Conservation (phyloP, 176 grass and related monocot species). For the Triticum dicoccoides region DNA sequence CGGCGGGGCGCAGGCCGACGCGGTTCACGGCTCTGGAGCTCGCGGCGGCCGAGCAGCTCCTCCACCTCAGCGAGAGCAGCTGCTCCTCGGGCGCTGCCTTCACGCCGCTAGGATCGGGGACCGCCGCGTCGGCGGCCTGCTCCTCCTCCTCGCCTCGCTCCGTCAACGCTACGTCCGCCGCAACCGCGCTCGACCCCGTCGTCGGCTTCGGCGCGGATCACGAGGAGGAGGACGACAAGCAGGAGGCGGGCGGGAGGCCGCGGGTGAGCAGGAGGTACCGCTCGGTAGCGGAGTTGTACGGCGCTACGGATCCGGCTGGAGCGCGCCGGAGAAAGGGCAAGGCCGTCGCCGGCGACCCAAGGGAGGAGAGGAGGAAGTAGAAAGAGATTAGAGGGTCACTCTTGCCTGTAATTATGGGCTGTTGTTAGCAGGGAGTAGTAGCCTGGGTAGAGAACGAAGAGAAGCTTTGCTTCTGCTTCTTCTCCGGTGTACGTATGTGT, state of each 20-base stretch:
- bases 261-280: slow-evolving; percentile 56
- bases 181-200: neutral
- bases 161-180: slow-evolving; percentile 2
- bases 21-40: slow-evolving; percentile 61
- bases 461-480: neutral
- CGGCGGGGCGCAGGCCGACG: neutral
- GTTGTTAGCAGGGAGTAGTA: slow-evolving; percentile 11
- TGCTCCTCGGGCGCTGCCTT: neutral
- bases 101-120: neutral
- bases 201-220: neutral
- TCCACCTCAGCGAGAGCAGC: slow-evolving; percentile 86
- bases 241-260: slow-evolving; percentile 40
- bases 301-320: slow-evolving; percentile 10
- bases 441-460: neutral
- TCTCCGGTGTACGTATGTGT: neutral
- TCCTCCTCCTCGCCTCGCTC: slow-evolving; percentile 28
- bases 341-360: neutral
- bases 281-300: slow-evolving; percentile 58
- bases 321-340: slow-evolving; percentile 6
- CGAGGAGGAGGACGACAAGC: neutral
- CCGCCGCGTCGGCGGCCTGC: slow-evolving; percentile 1
- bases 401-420: slow-evolving; percentile 31
- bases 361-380: slow-evolving; percentile 1
- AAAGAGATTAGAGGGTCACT: neutral
- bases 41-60: slow-evolving; percentile 64